Base-by-base conservation (phyloP, 2,329 filamentous ascomycete genomes). In the Pyrenophora seminiperda region DNA sequence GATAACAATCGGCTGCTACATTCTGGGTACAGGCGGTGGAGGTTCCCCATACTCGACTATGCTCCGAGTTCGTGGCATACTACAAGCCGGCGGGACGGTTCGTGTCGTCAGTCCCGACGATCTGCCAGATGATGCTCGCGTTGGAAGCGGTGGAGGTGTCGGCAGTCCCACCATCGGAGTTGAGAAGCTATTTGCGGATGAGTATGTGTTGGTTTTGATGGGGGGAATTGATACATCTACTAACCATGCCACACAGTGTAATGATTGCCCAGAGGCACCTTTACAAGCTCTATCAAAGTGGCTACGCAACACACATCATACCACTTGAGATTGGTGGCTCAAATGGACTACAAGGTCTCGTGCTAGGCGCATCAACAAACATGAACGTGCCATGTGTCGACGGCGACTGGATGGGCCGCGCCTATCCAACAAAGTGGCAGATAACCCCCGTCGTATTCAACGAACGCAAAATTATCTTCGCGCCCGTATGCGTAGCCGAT, bases 1-100 rank as follows among this genome's bases (percentile, higher is more conserved):
- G 73, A 72, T 80, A 10, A 71, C 76, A 2, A 73, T 73, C 19
- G 78, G 78, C 3, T 79, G 76, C 54, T 79, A 79, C 47, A 75
- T 80, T 9, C 67, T 80, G 3, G 78, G 78, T 14, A 78, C 76
- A 15, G 78, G 74, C 9, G 78, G 78, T 7, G 78, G 78, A 22
- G 78, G 77, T 2, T 75, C 74, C n/a, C 76, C 77, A 0, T 76
- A 75, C 44, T 70, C 73, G 2, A 74, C 73, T 19, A 77, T 75
- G 58, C 63, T 80, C 31, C 73, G 75, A 13, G 63, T 78, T 24
- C 65, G 73, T 27, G 70, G 73, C 18, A 70, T 76, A 24, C 49
- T 79, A 14, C 64, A 71, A 43, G 62, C 68, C 30, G 74, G 78
- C 2, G 63, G 72, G 5, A 73, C 65, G 3, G 68, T 79, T 27